phyloP scores from a whole-genome alignment of 1,284 basidiomycete genomes.

The Ceratobasidium sp. region DNA sequence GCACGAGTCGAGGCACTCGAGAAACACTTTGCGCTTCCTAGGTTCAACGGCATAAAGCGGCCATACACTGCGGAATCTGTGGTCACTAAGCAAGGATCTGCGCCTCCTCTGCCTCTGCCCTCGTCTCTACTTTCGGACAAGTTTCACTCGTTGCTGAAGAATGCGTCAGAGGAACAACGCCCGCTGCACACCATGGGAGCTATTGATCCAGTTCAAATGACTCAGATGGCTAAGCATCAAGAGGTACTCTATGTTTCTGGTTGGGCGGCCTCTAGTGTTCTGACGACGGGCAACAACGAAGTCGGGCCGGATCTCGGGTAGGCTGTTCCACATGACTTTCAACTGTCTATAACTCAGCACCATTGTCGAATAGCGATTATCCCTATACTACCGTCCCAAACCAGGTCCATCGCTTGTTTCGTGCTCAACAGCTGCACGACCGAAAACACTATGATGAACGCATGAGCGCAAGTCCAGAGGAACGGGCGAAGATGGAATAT shows the following conservation, averaged over 20 bases:
- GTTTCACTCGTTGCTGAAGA: constrained; percentile 70
- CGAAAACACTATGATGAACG: constrained; percentile 88
- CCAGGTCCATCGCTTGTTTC: constrained; percentile 85
- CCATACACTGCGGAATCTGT: constrained; percentile 82
- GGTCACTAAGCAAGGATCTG: constrained; percentile 87
- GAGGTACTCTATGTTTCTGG: constrained; percentile 97
- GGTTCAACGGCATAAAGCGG: constrained; percentile 76
- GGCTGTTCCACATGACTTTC: constrained; percentile 46
- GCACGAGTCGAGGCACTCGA: constrained; percentile 23
- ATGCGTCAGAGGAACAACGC: constrained; percentile 67
- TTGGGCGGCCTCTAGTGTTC: constrained; percentile 88
- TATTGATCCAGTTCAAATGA: constrained; percentile 92
- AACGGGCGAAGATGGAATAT: constrained; percentile 71
- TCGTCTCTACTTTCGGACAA: constrained; percentile 84
- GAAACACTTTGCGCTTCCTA: constrained; percentile 66
- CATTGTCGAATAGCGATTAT: constrained; percentile 62
- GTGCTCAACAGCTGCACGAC: constrained; percentile 86
- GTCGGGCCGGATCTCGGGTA: constrained; percentile 97
- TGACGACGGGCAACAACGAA: constrained; percentile 92
- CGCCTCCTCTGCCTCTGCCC: constrained; percentile 79
- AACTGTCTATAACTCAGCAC: constrained; percentile 5
- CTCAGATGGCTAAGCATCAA: constrained; percentile 95
- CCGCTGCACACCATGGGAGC: constrained; percentile 89
- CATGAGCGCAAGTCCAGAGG: constrained; percentile 67
- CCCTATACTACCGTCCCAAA: constrained; percentile 95